Conservation (phyloP, 2,329 filamentous ascomycete genomes). For the Beauveria bassiana region DNA sequence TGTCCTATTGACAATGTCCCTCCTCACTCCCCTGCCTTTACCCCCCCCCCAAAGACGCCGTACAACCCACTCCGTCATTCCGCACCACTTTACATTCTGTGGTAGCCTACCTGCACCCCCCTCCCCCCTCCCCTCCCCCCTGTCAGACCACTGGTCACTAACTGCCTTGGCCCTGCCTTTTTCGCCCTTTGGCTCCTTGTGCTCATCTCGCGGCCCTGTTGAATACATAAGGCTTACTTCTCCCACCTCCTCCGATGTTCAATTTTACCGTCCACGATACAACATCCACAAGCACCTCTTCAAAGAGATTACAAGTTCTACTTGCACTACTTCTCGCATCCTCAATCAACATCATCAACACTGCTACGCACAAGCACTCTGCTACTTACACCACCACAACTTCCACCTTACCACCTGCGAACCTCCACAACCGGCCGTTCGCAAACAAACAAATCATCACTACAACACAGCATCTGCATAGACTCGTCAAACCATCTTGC, state of each 20-base stretch:
- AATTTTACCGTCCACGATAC: background rate
- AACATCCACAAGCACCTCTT: background rate
- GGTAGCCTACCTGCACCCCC: background rate
- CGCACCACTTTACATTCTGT: background rate
- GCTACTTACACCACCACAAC: background rate
- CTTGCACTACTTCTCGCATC: background rate
- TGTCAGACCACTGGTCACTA: conserved; percentile 1
- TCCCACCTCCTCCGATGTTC: background rate
- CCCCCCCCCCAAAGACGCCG: background rate
- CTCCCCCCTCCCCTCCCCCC: background rate
- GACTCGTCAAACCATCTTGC: conserved; percentile 14
- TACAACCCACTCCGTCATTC: conserved; percentile 8
- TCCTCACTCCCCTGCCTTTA: background rate
- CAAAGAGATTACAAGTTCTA: background rate
- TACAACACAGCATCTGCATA: conserved; percentile 7
- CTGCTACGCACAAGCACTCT: background rate
- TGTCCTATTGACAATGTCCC: background rate
- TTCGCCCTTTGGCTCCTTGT: background rate
- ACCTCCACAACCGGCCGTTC: background rate
- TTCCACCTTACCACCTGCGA: background rate
- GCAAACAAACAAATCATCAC: conserved; percentile 13
- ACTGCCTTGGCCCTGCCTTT: conserved; percentile 4
- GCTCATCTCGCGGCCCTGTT: background rate
- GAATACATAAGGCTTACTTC: conserved; percentile 12
- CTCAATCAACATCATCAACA: background rate